These are phyloP conservation scores for Pseudovirgaria hyperparasitica DNA, from an alignment of 2,329 filamentous ascomycete species.

Conservation along the genomic window DNA sequence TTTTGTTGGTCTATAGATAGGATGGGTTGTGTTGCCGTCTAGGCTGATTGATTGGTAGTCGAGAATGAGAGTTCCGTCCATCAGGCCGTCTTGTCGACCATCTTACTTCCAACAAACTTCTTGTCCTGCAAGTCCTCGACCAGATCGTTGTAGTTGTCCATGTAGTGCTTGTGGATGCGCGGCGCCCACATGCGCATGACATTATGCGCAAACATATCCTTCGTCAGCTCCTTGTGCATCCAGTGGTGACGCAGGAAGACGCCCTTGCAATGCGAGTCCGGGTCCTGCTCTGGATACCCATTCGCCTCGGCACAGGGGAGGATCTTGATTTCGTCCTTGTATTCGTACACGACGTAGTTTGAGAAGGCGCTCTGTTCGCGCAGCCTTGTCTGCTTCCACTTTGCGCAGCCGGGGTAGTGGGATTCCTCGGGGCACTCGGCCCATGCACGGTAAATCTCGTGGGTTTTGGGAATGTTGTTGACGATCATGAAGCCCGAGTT, in stretches of 20 bases:
- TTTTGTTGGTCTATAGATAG: no score
- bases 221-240: slow-evolving; percentile 21
- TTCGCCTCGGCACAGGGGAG: slow-evolving; percentile 26
- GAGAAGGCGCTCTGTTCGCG: slow-evolving; percentile 27
- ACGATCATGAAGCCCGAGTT: slow-evolving; percentile 35
- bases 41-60: no score
- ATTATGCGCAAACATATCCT: slow-evolving; percentile 17
- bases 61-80: no score
- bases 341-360: slow-evolving; percentile 26
- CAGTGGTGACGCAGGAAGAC: slow-evolving; percentile 26
- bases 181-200: slow-evolving; percentile 26
- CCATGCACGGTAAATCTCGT: slow-evolving; percentile 26
- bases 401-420: slow-evolving; percentile 20
- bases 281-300: slow-evolving; percentile 20
- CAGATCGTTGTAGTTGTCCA: no score
- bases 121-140: no score
- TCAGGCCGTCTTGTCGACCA: no score
- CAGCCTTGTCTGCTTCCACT: slow-evolving; percentile 23
- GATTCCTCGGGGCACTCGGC: slow-evolving; percentile 23
- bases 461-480: slow-evolving; percentile 24
- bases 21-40: no score
- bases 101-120: no score
- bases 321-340: slow-evolving; percentile 22
- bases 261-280: slow-evolving; percentile 22
- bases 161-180: slow-evolving; percentile 19